A percentile compares a stretch with the other conserved stretches of the same genome.
phyloP scores from a whole-genome alignment of 2,329 filamentous ascomycete genomes.

The Thelonectria olida region DNA sequence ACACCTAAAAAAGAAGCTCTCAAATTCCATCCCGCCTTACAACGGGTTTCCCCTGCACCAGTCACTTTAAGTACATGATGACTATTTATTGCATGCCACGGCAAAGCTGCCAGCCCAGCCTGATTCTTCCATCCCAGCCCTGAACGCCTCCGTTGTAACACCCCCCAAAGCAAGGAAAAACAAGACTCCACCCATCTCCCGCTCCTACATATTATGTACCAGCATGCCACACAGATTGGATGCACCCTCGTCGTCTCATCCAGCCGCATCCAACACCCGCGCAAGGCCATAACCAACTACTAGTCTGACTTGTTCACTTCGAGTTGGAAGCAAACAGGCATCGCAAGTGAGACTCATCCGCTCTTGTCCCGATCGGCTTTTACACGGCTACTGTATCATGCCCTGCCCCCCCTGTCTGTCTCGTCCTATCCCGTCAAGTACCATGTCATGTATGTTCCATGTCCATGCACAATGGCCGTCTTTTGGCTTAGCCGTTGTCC shows the following conservation, averaged over 20 bases:
- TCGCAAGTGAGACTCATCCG: too few species aligned
- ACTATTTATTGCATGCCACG: not conserved
- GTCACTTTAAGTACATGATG: too few species aligned
- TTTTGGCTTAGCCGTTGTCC: constrained; percentile 6
- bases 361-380: too few species aligned
- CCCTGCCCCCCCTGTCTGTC: not conserved
- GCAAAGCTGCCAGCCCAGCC: constrained; percentile 8
- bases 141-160: constrained; percentile 21
- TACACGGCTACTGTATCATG: not conserved
- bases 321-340: too few species aligned
- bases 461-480: constrained; percentile 9
- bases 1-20: too few species aligned
- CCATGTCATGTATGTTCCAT: not conserved
- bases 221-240: not conserved
- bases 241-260: not conserved
- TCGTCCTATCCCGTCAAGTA: not conserved
- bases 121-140: constrained; percentile 3
- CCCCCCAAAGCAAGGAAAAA: not conserved
- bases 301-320: too few species aligned
- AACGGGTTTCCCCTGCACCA: not conserved
- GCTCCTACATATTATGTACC: not conserved
- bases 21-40: not conserved
- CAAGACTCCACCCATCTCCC: not conserved
- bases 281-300: not conserved
- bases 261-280: constrained; percentile 1